Evolutionary conservation across 768 basidiomycete species (phyloP).

Genomic region (Hygrocybe coccinea): DNA sequence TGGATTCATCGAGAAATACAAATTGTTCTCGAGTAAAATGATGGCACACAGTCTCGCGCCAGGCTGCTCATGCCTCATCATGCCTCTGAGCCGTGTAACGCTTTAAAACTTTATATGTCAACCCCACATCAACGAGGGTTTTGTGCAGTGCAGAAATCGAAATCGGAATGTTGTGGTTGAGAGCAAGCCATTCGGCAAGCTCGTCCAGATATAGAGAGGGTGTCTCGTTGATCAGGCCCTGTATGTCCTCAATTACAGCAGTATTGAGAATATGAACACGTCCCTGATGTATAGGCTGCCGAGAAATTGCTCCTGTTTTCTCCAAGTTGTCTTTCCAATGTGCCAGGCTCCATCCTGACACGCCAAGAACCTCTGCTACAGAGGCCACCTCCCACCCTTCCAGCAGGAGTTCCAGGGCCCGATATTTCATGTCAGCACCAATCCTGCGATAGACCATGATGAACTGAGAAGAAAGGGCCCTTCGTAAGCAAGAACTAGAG

Average conservation of each 20-base stretch:
- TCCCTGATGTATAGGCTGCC: constrained; percentile 9
- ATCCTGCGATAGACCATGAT: no score
- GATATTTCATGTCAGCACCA: no score
- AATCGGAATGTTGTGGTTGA: constrained; percentile 14
- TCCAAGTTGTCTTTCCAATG: constrained; percentile 8
- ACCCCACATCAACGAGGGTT: constrained; percentile 15
- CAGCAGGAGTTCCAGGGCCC: no score
- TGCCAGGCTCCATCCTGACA: not conserved
- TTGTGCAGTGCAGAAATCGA: constrained; percentile 14
- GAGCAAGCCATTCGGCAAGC: constrained; percentile 20
- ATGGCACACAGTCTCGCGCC: constrained; percentile 8
- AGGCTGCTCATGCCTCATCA: constrained; percentile 13
- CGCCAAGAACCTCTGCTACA: not conserved
- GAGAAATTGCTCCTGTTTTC: constrained; percentile 5
- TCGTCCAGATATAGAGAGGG: constrained; percentile 21
- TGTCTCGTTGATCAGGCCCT: constrained; percentile 9
- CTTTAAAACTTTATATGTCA: constrained; percentile 21
- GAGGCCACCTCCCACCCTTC: no score
- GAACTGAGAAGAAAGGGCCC: no score
- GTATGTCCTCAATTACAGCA: constrained; percentile 10
- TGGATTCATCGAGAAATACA: not conserved
- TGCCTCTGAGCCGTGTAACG: constrained; percentile 18
- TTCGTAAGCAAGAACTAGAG: no score
- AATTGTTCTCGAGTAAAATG: constrained; percentile 6
- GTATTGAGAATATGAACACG: constrained; percentile 4